Base-by-base conservation (phyloP, 2,329 filamentous ascomycete genomes). In the Arthrinium puccinioides region DNA sequence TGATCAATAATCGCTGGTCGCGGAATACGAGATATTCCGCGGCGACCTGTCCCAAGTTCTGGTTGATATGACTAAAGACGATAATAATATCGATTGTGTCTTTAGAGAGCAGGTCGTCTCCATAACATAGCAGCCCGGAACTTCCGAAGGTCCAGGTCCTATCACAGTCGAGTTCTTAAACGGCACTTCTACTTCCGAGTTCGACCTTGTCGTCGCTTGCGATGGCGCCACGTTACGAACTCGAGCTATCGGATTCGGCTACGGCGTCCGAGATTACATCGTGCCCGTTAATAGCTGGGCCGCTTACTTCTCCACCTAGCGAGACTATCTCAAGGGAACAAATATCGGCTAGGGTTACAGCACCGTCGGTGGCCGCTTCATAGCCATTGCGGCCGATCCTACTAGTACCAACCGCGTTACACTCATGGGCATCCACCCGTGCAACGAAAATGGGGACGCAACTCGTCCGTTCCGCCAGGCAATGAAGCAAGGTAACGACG, bases 21-120 rank as follows among this genome's bases (percentile, higher is more conserved):
- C 64, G 40, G 76, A 81, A 38, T 77, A 64, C 41, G 76, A 81
- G 55, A 72, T 81, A 30, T 70, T 81, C 62, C 61, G 76, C 7
- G 74, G 70, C 1, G 70, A 77, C 36, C 47, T 81, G 13, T 64
- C 66, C 4, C 52, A 57, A 8, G 56, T 79, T 2, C 49, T 80
- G 1, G 69, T 69, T 44, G 61, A 73, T 1, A 49, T 58, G 19
- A 63, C 60, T 13, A 60, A 60, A 37, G 46, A 57, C 18, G 48
- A 62, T 36, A 39, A 54, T 21, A 55, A 54, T 20, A 44, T 66
- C 43, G 51, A 53, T 13, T 62, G 64, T 37, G 43, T 62, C 13
- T 65, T 63, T 38, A 51, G 45, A 23, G 60, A 66, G 44, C 57
- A 61, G 41, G 47, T 66, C 43, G 33, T 46, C 19, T 52, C 55